These are phyloP conservation scores for Syzygium oleosum DNA, from an alignment of 345 rosid genomes.

Conservation along the genomic window DNA sequence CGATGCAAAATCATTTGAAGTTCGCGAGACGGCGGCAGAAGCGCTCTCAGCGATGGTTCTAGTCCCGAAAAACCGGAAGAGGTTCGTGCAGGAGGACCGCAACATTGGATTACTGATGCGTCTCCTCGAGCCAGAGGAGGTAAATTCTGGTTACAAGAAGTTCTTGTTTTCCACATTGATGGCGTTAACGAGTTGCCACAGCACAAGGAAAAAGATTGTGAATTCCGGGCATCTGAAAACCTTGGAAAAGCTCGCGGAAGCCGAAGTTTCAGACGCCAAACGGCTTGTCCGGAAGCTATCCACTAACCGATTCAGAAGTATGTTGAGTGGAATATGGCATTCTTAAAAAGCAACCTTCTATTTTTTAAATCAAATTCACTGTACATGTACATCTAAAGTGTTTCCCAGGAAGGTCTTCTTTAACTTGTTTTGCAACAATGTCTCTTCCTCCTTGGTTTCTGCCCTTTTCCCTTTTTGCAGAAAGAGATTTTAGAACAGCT, in stretches of 20 bases:
- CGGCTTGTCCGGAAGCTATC: conserved; percentile 75
- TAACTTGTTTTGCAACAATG: conserved; percentile 4
- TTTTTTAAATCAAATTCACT: conserved; percentile 6
- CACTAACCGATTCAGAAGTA: conserved; percentile 49
- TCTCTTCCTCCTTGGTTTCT: not conserved
- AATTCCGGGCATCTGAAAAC: conserved; percentile 67
- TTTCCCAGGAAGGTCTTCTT: not conserved
- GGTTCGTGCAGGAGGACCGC: conserved; percentile 60
- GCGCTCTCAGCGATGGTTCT: conserved; percentile 51
- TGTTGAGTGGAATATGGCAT: conserved; percentile 83
- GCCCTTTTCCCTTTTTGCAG: not conserved
- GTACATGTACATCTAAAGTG: conserved; percentile 27
- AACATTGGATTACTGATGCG: conserved; percentile 53
- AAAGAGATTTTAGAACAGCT: conserved; percentile 18
- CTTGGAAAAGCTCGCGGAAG: conserved; percentile 81
- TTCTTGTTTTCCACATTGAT: conserved; percentile 56
- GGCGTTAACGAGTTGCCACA: conserved; percentile 60
- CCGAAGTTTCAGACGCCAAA: conserved; percentile 77
- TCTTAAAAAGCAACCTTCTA: conserved; percentile 18
- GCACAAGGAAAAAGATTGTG: conserved; percentile 73
- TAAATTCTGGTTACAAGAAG: conserved; percentile 46
- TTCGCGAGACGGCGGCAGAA: conserved; percentile 67
- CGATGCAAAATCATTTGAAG: conserved; percentile 65
- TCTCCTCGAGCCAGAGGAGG: conserved; percentile 53
- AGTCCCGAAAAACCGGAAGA: conserved; percentile 57